Evolutionary conservation across 352 stramenopile genomes (phyloP), one percentile per base, ranked within the genome.

Genomic region (Phytophthora hibernalis): DNA sequence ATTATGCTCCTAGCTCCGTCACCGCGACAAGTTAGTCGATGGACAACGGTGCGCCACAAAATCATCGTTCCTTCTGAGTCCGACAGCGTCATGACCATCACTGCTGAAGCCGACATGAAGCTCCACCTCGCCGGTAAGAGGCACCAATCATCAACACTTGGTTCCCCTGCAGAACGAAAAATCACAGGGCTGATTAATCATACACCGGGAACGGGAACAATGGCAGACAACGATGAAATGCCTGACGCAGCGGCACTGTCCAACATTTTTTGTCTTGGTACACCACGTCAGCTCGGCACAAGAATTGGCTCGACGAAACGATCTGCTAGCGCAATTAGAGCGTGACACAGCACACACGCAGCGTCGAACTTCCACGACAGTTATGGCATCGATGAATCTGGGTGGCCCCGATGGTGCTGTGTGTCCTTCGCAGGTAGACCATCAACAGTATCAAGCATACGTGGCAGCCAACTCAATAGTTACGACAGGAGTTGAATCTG

Each of bases 211-310:
- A 26, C 37, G 28, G 56, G 31, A 37, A 21, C 30, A 7, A 37
- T 64, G 15, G 24, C 15, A 38, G 20, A 58, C 16, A 52, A 22
- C 20, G 49, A 66, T 2, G 48, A 66, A 8, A 54, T 22, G 15
- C 22, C 30, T 2, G 63, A 76, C 10, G 58, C 69, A 0, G 77
- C 77, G 0, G 49, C 77, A 22, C 60, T 90, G 6, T 72, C 76
- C 11, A 87, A 90, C 47, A 88, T 90, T 16, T 90, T 91, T 47
- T 73, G 74, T 2, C 75, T 90, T 9, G 79, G 80, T 1, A 91
- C 80, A 11, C 83, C 83, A 10, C 75, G 80, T 5, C 80, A 89
- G 35, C 60, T 76, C 64, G 22, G 52, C 48, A 2, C 62, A 79
- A 0, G 83, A 91, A 37, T 54, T 87, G 20, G 72, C 80, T 16